Percentiles rank a stretch among this genome's conserved stretches.
Conservation (phyloP, 768 basidiomycete species). For the Pulveroboletus sp. region DNA sequence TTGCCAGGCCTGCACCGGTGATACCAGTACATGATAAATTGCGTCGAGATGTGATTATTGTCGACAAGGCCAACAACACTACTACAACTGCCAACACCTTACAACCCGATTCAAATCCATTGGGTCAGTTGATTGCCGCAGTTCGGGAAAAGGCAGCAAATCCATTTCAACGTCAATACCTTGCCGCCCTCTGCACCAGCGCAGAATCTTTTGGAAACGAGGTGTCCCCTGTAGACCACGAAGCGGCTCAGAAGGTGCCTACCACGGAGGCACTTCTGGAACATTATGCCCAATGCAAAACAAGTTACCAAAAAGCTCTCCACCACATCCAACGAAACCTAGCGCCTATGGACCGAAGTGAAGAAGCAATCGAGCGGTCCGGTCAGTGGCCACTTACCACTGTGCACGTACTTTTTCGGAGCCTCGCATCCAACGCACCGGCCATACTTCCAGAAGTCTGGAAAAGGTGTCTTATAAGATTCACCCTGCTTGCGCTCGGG, state of each 20-base stretch:
- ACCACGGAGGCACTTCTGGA: background rate
- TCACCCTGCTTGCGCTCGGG: too few species aligned
- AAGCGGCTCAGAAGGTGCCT: background rate
- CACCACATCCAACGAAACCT: background rate
- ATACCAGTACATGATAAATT: background rate
- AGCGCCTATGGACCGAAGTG: background rate
- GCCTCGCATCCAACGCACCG: constrained; percentile 22
- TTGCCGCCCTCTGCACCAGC: background rate
- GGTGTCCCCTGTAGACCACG: background rate
- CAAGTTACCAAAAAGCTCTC: background rate
- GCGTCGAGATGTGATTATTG: background rate
- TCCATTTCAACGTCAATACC: background rate
- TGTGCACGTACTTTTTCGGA: constrained; percentile 24
- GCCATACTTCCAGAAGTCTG: constrained; percentile 20
- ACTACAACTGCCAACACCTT: background rate
- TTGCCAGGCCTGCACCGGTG: constrained; percentile 3
- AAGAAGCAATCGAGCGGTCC: constrained; percentile 4
- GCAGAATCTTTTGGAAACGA: background rate
- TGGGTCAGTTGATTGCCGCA: background rate
- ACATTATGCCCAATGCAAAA: background rate
- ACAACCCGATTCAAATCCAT: background rate
- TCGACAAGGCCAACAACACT: too few species aligned
- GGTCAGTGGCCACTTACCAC: constrained; percentile 37
- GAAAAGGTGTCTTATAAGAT: constrained; percentile 22
- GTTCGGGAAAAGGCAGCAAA: background rate